Evolutionary conservation across 306 rosid species (phyloP).

Genomic region (Comarum palustre): DNA sequence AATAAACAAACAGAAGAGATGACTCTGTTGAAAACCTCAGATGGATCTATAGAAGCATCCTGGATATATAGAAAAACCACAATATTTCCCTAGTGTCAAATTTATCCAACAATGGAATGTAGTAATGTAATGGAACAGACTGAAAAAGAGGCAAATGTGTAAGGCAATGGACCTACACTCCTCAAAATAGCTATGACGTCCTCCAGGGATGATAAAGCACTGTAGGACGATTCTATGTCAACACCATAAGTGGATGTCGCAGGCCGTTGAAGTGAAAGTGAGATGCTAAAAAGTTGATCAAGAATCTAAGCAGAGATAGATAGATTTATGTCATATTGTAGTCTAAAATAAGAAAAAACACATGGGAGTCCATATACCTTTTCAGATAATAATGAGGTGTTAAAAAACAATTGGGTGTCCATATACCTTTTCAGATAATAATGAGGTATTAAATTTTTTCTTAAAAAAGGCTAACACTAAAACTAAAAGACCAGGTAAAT

Average conservation of each 20-base stretch:
- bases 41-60: constrained; percentile 97
- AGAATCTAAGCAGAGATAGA: constrained; percentile 52
- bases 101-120: constrained; percentile 18
- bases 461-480: too few relatives aligned
- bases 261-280: constrained; percentile 84
- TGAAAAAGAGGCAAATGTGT: constrained; percentile 3
- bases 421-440: too few relatives aligned
- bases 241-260: constrained; percentile 54
- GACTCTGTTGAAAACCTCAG: constrained; percentile 95
- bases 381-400: background rate
- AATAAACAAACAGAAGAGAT: constrained; percentile 77
- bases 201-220: constrained; percentile 86
- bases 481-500: constrained; percentile 8
- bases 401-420: too few relatives aligned
- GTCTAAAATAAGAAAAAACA: constrained; percentile 2
- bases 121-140: background rate
- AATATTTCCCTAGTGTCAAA: constrained; percentile 19
- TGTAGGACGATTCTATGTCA: constrained; percentile 72
- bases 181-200: constrained; percentile 91
- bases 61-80: constrained; percentile 39
- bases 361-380: background rate
- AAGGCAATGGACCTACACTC: constrained; percentile 61
- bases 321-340: background rate
- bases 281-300: constrained; percentile 85
- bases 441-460: background rate